Evolutionary conservation across 495 filamentous ascomycete species (phyloP).

Genomic region (Collariella sp.): DNA sequence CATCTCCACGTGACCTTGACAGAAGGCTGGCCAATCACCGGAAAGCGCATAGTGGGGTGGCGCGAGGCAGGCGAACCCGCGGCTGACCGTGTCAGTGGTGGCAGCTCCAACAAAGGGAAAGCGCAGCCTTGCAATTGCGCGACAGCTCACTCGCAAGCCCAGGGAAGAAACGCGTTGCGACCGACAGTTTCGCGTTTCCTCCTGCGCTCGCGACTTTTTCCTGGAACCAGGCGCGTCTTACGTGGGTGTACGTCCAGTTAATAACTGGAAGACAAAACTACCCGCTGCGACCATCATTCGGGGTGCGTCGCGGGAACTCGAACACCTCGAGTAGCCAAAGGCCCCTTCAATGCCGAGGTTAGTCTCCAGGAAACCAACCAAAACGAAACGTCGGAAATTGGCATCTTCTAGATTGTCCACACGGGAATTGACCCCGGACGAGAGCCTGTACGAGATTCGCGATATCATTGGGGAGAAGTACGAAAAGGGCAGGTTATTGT

Average conservation of each 20-base stretch:
- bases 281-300: neutral
- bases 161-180: neutral
- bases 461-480: slow-evolving; percentile 35
- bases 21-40: slow-evolving; percentile 13
- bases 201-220: neutral
- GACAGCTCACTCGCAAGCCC: neutral
- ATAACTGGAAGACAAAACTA: neutral
- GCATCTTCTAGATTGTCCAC: neutral
- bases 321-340: neutral
- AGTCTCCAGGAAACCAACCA: neutral
- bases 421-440: neutral
- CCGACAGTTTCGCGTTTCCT: neutral
- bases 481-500: slow-evolving; percentile 22
- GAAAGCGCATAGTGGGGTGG: neutral
- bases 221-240: neutral
- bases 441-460: slow-evolving; percentile 22
- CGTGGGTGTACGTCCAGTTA: neutral
- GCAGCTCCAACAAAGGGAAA: slow-evolving; percentile 12
- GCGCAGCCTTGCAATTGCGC: slow-evolving; percentile 12
- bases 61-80: neutral
- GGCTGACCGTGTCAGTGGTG: neutral
- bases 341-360: slow-evolving; percentile 1
- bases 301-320: neutral
- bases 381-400: slow-evolving; percentile 5
- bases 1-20: neutral